Evolutionary conservation across 2,329 filamentous ascomycete genomes (phyloP).

Genomic region (Orbilia quercus): DNA sequence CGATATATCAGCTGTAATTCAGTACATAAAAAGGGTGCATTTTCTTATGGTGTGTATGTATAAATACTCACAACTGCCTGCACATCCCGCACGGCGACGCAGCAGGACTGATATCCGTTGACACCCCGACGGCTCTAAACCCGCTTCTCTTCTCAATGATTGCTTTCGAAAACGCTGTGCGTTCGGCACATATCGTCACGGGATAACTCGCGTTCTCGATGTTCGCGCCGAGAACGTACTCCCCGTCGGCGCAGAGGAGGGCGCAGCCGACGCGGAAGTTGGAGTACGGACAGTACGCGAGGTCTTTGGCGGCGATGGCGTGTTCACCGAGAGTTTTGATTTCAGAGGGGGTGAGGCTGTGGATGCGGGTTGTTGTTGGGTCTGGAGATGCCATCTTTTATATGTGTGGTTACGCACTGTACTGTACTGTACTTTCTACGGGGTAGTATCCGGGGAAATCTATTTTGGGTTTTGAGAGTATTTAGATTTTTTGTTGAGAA

Average conservation of each 20-base stretch:
- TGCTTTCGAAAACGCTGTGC: constrained; percentile 85
- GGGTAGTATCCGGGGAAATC: too few relatives aligned
- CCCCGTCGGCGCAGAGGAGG: constrained; percentile 72
- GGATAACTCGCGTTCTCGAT: constrained; percentile 94
- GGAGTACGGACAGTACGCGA: constrained; percentile 92
- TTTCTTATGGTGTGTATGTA: too few relatives aligned
- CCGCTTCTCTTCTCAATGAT: constrained; percentile 69
- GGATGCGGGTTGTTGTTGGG: neutral
- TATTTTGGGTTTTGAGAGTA: too few relatives aligned
- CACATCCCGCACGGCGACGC: constrained; percentile 91
- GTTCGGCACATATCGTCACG: constrained; percentile 93
- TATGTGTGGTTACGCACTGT: too few relatives aligned
- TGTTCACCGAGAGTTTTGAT: constrained; percentile 73
- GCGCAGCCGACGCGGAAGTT: constrained; percentile 89
- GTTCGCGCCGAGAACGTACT: constrained; percentile 79
- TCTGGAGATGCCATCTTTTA: too few relatives aligned
- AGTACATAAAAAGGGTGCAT: too few relatives aligned
- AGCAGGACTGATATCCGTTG: constrained; percentile 70
- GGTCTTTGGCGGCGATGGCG: constrained; percentile 77
- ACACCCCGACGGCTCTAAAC: constrained; percentile 85
- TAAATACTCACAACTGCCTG: constrained; percentile 79
- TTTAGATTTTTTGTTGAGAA: neutral
- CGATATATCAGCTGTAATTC: neutral
- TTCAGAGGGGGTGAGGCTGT: constrained; percentile 72
- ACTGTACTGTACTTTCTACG: too few relatives aligned